Conservation (phyloP, 2,329 filamentous ascomycete genomes). For the Whalleya microplaca region DNA sequence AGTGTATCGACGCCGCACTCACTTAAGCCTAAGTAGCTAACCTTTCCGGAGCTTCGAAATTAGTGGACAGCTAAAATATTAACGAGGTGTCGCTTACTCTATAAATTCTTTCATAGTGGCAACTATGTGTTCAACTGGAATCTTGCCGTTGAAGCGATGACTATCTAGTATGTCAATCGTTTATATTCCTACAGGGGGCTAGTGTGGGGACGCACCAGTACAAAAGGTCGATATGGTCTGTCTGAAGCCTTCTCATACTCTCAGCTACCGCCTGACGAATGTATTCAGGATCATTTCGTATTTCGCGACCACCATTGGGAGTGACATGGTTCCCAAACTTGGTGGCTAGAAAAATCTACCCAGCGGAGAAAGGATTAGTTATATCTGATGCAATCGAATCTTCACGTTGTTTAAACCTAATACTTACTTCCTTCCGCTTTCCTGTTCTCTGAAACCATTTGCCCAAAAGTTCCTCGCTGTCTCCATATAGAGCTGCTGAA, state of each 20-base stretch:
- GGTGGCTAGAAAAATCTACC: slow-evolving; percentile 52
- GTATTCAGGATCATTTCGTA: slow-evolving; percentile 41
- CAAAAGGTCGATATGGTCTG: slow-evolving; percentile 8
- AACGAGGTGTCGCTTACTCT: background rate
- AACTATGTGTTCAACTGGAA: slow-evolving; percentile 5
- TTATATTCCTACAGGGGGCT: too few species aligned
- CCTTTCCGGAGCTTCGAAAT: slow-evolving; percentile 50
- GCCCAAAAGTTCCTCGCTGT: slow-evolving; percentile 50
- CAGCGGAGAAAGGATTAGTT: background rate
- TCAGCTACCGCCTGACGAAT: slow-evolving; percentile 1
- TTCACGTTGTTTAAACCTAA: too few species aligned
- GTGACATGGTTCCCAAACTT: slow-evolving; percentile 50
- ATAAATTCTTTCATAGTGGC: slow-evolving; percentile 31
- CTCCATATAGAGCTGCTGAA: slow-evolving; percentile 42
- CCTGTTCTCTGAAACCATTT: slow-evolving; percentile 49
- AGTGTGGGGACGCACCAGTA: slow-evolving; percentile 4
- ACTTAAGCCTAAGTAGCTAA: slow-evolving; percentile 53
- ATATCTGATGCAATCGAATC: background rate
- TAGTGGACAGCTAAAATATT: background rate
- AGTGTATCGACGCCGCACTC: slow-evolving; percentile 52
- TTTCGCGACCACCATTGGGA: slow-evolving; percentile 44
- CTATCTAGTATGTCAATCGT: background rate
- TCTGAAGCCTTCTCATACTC: slow-evolving; percentile 3
- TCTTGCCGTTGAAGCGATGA: slow-evolving; percentile 9
- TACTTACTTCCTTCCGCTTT: slow-evolving; percentile 37